phyloP scores from a whole-genome alignment of 352 stramenopile species.

The Phytophthora tubulina region DNA sequence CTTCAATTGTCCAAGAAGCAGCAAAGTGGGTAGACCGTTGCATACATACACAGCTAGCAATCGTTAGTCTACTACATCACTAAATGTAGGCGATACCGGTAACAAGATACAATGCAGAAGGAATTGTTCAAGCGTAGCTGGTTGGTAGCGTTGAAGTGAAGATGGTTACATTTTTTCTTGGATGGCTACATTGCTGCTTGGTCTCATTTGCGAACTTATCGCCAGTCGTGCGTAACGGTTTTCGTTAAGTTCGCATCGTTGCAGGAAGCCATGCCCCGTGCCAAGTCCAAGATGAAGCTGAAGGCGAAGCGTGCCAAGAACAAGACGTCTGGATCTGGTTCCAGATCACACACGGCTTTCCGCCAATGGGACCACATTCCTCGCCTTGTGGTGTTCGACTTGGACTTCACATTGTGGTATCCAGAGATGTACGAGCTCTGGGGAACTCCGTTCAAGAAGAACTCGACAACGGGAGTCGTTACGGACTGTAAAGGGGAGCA shows the following conservation, averaged over 20 bases:
- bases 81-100: slow-evolving; percentile 1
- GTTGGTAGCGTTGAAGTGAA: no score
- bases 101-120: no score
- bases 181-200: slow-evolving; percentile 8
- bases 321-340: slow-evolving; percentile 9
- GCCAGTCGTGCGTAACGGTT: slow-evolving; percentile 20
- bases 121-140: no score
- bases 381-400: slow-evolving; percentile 77
- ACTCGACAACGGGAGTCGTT: slow-evolving; percentile 65
- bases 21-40: slow-evolving; percentile 1
- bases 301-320: slow-evolving; percentile 31
- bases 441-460: slow-evolving; percentile 81
- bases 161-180: no score
- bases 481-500: slow-evolving; percentile 74
- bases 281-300: slow-evolving; percentile 38
- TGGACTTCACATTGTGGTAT: slow-evolving; percentile 85
- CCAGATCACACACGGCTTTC: background rate
- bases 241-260: slow-evolving; percentile 3
- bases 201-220: slow-evolving; percentile 6
- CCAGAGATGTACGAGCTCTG: slow-evolving; percentile 90
- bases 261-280: slow-evolving; percentile 22
- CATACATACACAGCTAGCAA: background rate
- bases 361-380: slow-evolving; percentile 64
- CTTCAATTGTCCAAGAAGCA: slow-evolving; percentile 63
- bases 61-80: background rate